A percentile compares a stretch with the other conserved stretches of the same genome.
These are phyloP conservation scores for Crithidia fasciculata DNA, from an alignment of 208 protist species.

Conservation along the genomic window DNA sequence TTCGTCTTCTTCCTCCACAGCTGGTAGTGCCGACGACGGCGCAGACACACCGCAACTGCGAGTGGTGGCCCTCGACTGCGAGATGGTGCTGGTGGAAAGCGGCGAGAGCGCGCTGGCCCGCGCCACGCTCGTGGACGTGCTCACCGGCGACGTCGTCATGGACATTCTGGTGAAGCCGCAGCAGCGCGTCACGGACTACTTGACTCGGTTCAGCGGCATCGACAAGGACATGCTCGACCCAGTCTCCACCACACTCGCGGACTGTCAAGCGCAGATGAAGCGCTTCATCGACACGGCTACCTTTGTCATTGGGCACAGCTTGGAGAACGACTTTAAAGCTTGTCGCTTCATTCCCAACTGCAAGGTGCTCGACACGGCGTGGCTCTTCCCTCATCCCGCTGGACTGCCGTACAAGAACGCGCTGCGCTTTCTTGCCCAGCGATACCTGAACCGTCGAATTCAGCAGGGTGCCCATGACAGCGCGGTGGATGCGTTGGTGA, in stretches of 20 bases:
- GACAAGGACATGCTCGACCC: slow-evolving; percentile 69
- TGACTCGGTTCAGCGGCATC: slow-evolving; percentile 93
- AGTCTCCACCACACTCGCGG: slow-evolving; percentile 69
- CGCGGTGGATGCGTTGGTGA: slow-evolving; percentile 78
- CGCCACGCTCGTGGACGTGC: slow-evolving; percentile 82
- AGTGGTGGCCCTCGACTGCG: slow-evolving; percentile 90
- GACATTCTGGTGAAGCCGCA: slow-evolving; percentile 89
- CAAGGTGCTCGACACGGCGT: slow-evolving; percentile 87
- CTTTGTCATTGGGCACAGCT: slow-evolving; percentile 92
- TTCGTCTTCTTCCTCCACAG: no score
- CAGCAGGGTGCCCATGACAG: slow-evolving; percentile 90
- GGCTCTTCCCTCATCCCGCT: slow-evolving; percentile 90
- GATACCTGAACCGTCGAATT: slow-evolving; percentile 82
- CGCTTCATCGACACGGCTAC: slow-evolving; percentile 67
- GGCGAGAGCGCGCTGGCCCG: slow-evolving; percentile 80
- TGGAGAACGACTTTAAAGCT: slow-evolving; percentile 95
- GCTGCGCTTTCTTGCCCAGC: slow-evolving; percentile 79
- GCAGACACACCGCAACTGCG: background rate
- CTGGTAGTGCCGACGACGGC: no score
- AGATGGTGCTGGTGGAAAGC: slow-evolving; percentile 85
- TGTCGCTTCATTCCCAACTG: slow-evolving; percentile 85
- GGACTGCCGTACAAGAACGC: slow-evolving; percentile 86
- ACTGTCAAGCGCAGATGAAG: slow-evolving; percentile 77
- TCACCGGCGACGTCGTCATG: slow-evolving; percentile 62
- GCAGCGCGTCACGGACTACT: slow-evolving; percentile 80